phyloP scores from a whole-genome alignment of 2,329 filamentous ascomycete genomes.

The Talaromyces atroroseus region DNA sequence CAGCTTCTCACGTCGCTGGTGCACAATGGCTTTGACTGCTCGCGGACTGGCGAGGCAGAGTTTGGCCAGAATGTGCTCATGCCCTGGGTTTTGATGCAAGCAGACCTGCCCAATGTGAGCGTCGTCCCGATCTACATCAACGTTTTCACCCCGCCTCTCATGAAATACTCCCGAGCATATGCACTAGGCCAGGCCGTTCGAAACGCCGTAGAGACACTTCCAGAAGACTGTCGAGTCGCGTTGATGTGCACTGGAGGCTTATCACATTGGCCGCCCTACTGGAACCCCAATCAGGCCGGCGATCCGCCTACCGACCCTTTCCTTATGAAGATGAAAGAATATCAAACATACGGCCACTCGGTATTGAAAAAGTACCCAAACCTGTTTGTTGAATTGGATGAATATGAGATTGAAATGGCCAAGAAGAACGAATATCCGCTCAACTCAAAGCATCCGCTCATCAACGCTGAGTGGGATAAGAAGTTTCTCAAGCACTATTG shows the following conservation, averaged over 20 bases:
- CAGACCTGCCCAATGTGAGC: conserved; percentile 17
- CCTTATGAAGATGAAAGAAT: conserved; percentile 25
- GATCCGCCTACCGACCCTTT: conserved; percentile 23
- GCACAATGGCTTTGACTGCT: conserved; percentile 22
- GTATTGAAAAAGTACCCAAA: conserved; percentile 21
- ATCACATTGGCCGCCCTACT: conserved; percentile 29
- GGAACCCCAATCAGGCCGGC: conserved; percentile 22
- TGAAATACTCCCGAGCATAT: conserved; percentile 26
- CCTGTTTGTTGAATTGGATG: conserved; percentile 25
- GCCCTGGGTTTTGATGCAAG: conserved; percentile 27
- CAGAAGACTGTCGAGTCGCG: conserved; percentile 8
- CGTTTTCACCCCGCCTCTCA: conserved; percentile 26
- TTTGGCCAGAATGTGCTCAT: conserved; percentile 28
- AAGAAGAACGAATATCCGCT: conserved; percentile 23
- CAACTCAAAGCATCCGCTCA: conserved; percentile 26
- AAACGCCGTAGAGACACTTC: conserved; percentile 18
- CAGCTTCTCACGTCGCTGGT: conserved; percentile 20
- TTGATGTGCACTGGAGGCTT: conserved; percentile 22
- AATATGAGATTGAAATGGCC: conserved; percentile 29
- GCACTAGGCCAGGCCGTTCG: conserved; percentile 26
- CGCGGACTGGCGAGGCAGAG: conserved; percentile 19
- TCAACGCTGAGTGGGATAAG: conserved; percentile 24
- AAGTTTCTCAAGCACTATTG: conserved; percentile 23
- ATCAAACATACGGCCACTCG: conserved; percentile 23
- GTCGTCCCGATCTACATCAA: conserved; percentile 27